Evolutionary conservation across 768 basidiomycete species (phyloP).

Genomic region (Pulveroboletus sp.): DNA sequence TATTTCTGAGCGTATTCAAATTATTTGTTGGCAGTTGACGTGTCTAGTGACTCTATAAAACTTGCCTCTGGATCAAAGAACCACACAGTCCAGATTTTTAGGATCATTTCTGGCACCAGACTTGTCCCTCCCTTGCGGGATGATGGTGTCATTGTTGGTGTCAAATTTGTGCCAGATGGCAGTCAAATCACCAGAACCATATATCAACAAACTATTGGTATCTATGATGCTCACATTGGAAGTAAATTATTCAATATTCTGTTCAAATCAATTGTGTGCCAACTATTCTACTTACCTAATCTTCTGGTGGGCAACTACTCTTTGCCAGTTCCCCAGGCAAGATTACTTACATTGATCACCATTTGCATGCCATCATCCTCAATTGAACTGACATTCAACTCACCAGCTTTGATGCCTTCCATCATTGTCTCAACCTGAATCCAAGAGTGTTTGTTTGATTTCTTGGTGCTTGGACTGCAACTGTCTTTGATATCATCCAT

Average conservation of each 20-base stretch:
- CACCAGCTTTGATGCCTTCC: conserved; percentile 32
- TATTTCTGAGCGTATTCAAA: too few relatives aligned
- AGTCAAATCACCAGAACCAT: not conserved
- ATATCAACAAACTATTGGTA: not conserved
- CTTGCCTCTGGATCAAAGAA: not conserved
- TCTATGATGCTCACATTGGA: not conserved
- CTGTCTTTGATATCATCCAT: conserved; percentile 60
- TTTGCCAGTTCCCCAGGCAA: not conserved
- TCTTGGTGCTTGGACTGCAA: conserved; percentile 24
- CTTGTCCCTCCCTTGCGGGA: not conserved
- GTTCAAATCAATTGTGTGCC: not conserved
- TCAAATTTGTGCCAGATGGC: not conserved
- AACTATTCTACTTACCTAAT: not conserved
- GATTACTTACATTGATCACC: conserved; percentile 23
- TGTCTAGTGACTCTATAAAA: too few relatives aligned
- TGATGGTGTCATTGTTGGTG: not conserved
- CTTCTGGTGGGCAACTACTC: not conserved
- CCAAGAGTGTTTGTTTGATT: conserved; percentile 9
- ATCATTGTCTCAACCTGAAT: conserved; percentile 29
- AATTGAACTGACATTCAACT: conserved; percentile 33
- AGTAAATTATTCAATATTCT: not conserved
- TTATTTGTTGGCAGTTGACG: too few relatives aligned
- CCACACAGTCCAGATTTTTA: not conserved
- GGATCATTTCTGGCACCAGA: not conserved
- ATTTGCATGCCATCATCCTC: conserved; percentile 30